Conservation (phyloP, 2,329 filamentous ascomycete genomes). For the Phyllosticta ampelicida region DNA sequence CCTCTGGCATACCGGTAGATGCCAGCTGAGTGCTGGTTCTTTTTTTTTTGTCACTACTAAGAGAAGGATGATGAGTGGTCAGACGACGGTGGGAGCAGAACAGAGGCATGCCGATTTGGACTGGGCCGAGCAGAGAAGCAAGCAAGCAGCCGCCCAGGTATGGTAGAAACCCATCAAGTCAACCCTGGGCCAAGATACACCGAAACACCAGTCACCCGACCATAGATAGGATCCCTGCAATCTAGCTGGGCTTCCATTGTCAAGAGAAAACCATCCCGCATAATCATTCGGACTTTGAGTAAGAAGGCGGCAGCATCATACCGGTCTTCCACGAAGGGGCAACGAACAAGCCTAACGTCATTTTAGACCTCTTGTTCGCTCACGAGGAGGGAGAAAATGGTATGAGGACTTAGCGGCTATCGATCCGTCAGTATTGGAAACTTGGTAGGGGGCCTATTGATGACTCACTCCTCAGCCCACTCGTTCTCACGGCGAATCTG, state of each 20-base stretch:
- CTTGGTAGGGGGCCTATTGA: not conserved
- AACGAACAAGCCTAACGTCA: too few relatives aligned
- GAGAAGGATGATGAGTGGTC: not conserved
- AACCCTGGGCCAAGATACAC: not conserved
- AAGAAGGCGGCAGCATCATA: not conserved
- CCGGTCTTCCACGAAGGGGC: too few relatives aligned
- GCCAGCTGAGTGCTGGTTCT: not conserved
- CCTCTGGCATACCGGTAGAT: not conserved
- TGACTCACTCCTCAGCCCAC: constrained; percentile 32
- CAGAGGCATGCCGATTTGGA: too few relatives aligned
- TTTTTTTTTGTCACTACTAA: not conserved
- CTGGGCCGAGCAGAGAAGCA: not conserved
- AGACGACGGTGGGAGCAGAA: not conserved
- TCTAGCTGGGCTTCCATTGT: not conserved
- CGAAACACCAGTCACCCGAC: not conserved
- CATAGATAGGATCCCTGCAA: not conserved
- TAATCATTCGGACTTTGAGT: not conserved
- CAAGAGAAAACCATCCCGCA: not conserved
- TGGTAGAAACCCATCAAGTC: not conserved
- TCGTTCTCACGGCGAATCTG: constrained; percentile 58
- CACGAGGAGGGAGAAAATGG: not conserved
- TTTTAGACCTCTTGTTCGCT: not conserved
- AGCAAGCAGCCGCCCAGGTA: not conserved
- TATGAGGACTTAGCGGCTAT: not conserved
- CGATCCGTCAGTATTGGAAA: not conserved